phyloP scores from a whole-genome alignment of 108 stramenopile genomes.

The Parietichytrium sp. region DNA sequence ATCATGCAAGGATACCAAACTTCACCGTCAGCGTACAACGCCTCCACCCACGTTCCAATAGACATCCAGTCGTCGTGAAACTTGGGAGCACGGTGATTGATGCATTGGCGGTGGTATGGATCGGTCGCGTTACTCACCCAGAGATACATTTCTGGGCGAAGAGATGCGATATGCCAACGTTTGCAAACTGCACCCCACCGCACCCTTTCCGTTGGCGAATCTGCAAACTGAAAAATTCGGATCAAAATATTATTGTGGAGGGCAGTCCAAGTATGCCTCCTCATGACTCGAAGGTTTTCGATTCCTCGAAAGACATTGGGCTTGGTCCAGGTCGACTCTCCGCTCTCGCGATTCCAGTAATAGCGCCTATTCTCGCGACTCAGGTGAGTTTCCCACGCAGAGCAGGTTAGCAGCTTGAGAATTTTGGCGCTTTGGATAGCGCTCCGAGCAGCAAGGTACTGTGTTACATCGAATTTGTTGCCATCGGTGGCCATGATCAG shows the following conservation, averaged over 20 bases:
- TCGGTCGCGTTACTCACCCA: neutral
- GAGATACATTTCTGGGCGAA: neutral
- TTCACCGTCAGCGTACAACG: neutral
- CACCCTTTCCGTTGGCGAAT: neutral
- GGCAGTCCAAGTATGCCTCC: neutral
- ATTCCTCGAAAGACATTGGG: neutral
- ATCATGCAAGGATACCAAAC: conserved; percentile 25
- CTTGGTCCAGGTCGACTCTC: conserved; percentile 4
- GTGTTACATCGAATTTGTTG: conserved; percentile 6
- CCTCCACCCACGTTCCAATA: neutral
- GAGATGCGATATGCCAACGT: neutral
- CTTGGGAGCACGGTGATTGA: no score
- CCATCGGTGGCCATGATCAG: conserved; percentile 36
- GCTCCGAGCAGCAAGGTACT: neutral
- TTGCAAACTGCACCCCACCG: neutral
- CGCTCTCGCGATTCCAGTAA: conserved; percentile 48
- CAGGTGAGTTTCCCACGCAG: neutral
- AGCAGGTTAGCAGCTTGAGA: neutral
- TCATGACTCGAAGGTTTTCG: neutral
- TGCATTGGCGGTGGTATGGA: no score
- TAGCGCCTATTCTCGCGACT: neutral
- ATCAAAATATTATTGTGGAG: neutral
- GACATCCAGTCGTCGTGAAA: neutral
- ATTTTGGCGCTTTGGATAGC: neutral
- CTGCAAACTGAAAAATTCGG: neutral